phyloP scores from a whole-genome alignment of 352 stramenopile species.

The Phytopythium kandeliae region DNA sequence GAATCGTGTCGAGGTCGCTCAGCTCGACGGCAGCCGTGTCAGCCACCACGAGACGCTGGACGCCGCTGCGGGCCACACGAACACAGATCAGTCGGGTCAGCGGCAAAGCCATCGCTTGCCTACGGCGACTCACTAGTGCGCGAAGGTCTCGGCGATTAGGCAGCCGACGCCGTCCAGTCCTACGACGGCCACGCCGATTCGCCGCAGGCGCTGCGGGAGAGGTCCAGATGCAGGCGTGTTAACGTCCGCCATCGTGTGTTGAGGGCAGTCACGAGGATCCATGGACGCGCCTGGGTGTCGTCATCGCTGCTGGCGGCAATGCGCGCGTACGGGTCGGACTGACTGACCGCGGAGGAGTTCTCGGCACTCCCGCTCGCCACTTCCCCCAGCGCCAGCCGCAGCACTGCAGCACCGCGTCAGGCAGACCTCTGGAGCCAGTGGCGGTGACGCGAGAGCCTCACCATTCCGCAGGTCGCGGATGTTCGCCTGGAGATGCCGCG shows the following conservation, averaged over 20 bases:
- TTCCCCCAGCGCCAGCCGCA: slow-evolving; percentile 14
- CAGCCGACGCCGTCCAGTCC: slow-evolving; percentile 38
- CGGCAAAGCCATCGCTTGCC: background rate
- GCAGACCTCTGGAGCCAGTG: background rate
- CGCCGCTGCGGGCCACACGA: slow-evolving; percentile 18
- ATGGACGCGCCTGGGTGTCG: slow-evolving; percentile 24
- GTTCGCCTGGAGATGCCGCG: slow-evolving; percentile 26
- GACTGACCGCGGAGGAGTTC: slow-evolving; percentile 1
- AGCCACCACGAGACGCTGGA: slow-evolving; percentile 27
- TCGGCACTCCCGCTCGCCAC: slow-evolving; percentile 9
- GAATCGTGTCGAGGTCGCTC: slow-evolving; percentile 32
- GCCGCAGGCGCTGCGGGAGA: slow-evolving; percentile 20
- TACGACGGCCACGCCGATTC: slow-evolving; percentile 27
- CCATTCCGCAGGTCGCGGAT: slow-evolving; percentile 35
- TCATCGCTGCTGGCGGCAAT: slow-evolving; percentile 47
- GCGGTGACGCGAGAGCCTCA: background rate
- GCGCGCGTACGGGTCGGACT: slow-evolving; percentile 21
- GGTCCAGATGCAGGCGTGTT: background rate
- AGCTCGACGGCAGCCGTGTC: slow-evolving; percentile 18
- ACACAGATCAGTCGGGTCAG: too few relatives aligned
- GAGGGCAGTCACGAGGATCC: background rate
- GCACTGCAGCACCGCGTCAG: slow-evolving; percentile 9
- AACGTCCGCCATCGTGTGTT: background rate
- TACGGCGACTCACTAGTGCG: slow-evolving; percentile 24
- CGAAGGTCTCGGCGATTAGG: slow-evolving; percentile 31